phyloP scores from a whole-genome alignment of 352 stramenopile genomes.

The Plasmopara halstedii region DNA sequence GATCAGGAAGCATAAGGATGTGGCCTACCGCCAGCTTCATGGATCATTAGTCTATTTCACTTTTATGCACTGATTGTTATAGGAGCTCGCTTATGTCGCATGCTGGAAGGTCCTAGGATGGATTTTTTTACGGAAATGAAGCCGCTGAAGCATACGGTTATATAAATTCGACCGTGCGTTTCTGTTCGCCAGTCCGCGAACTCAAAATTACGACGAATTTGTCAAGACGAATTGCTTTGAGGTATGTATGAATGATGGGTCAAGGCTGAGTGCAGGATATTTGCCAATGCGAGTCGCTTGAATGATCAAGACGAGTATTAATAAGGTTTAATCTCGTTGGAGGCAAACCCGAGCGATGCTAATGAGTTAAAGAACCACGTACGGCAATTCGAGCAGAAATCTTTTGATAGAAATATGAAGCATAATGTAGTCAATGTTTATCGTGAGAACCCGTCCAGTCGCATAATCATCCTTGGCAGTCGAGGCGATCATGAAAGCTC shows the following conservation, averaged over 20 bases:
- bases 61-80: constrained; percentile 4
- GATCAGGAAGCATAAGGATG: constrained; percentile 7
- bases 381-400: not conserved
- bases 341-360: constrained; percentile 7
- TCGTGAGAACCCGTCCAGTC: constrained; percentile 2
- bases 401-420: constrained; percentile 3
- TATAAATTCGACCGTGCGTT: not conserved
- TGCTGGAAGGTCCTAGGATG: constrained; percentile 5
- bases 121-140: constrained; percentile 11
- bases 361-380: constrained; percentile 2
- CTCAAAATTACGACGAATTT: constrained; percentile 17
- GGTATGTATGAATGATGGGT: constrained; percentile 27
- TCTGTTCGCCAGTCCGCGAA: constrained; percentile 19
- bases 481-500: constrained; percentile 1
- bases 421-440: constrained; percentile 4
- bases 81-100: not conserved
- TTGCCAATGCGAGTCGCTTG: constrained; percentile 8
- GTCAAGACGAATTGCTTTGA: constrained; percentile 15
- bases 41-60: constrained; percentile 3
- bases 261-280: constrained; percentile 11
- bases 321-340: constrained; percentile 18
- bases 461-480: constrained; percentile 9
- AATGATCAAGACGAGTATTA: constrained; percentile 13
- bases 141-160: not conserved
- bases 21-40: constrained; percentile 10